Evolutionary conservation across 2,329 filamentous ascomycete species (phyloP).

Genomic region (Epicoccum nigrum): DNA sequence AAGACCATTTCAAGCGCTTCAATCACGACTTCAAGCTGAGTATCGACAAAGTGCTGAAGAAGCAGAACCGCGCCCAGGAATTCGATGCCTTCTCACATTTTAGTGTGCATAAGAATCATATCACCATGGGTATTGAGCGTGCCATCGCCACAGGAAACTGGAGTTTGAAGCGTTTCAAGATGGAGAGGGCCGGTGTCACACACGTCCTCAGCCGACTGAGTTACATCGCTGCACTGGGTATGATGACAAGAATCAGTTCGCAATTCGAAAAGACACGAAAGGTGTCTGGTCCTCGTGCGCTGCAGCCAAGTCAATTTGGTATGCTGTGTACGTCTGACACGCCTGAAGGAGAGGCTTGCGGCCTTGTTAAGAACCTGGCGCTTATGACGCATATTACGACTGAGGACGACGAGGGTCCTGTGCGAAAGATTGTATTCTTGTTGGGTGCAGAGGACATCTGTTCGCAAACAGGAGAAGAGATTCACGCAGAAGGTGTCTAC

Average conservation of each 20-base stretch:
- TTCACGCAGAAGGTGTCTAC: slow-evolving; percentile 83
- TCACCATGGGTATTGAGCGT: slow-evolving; percentile 91
- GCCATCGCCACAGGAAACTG: slow-evolving; percentile 98
- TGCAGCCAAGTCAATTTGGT: slow-evolving; percentile 97
- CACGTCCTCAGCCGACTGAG: slow-evolving; percentile 94
- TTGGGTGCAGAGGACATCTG: slow-evolving; percentile 84
- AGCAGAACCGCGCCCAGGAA: slow-evolving; percentile 84
- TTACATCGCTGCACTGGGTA: slow-evolving; percentile 94
- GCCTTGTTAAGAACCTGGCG: slow-evolving; percentile 95
- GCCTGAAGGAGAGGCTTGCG: slow-evolving; percentile 97
- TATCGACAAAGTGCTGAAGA: slow-evolving; percentile 94
- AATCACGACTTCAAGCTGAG: slow-evolving; percentile 86
- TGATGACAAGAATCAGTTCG: slow-evolving; percentile 99
- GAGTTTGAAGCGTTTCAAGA: slow-evolving; percentile 97
- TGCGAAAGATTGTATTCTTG: slow-evolving; percentile 83
- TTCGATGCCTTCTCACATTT: slow-evolving; percentile 89
- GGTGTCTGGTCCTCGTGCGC: slow-evolving; percentile 90
- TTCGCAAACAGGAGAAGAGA: slow-evolving; percentile 80
- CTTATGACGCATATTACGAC: slow-evolving; percentile 99
- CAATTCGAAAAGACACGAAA: slow-evolving; percentile 99
- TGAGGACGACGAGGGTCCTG: slow-evolving; percentile 89
- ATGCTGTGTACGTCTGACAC: slow-evolving; percentile 98
- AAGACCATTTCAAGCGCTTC: slow-evolving; percentile 97
- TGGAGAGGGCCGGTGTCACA: slow-evolving; percentile 96
- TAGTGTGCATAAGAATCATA: slow-evolving; percentile 81